Conservation (phyloP, 768 basidiomycete species). For the Pleurotus sapidus region DNA sequence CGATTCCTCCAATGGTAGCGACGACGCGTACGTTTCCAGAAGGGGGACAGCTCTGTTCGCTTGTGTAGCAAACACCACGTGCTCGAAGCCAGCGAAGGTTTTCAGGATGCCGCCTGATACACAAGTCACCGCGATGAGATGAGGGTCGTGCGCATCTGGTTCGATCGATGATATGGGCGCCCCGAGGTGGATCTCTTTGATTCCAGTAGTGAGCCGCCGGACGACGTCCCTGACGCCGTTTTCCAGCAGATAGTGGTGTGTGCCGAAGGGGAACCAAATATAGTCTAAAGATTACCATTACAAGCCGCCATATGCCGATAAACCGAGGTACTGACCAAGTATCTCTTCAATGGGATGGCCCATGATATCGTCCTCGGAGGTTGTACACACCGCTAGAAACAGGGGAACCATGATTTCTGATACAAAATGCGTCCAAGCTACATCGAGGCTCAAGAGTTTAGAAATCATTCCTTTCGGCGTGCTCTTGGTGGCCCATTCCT, state of each 20-base stretch:
- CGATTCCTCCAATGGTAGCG: conserved; percentile 26
- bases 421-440: conserved; percentile 50
- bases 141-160: conserved; percentile 30
- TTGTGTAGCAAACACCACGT: conserved; percentile 73
- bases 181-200: conserved; percentile 53
- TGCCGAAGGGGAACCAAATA: conserved; percentile 63
- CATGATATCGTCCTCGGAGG: conserved; percentile 50
- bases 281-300: conserved; percentile 45
- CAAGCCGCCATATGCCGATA: background rate
- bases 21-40: conserved; percentile 41
- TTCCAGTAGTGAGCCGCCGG: conserved; percentile 37
- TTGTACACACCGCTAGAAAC: conserved; percentile 74
- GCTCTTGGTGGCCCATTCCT: conserved; percentile 42
- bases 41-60: conserved; percentile 60
- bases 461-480: conserved; percentile 39
- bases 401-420: conserved; percentile 55
- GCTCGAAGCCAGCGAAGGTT: conserved; percentile 50
- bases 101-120: conserved; percentile 21
- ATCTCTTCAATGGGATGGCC: conserved; percentile 62
- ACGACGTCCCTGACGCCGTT: conserved; percentile 63
- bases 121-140: conserved; percentile 36
- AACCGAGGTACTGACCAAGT: conserved; percentile 43
- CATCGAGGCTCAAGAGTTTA: conserved; percentile 43
- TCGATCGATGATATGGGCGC: conserved; percentile 46
- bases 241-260: conserved; percentile 63